Evolutionary conservation across 495 filamentous ascomycete species (phyloP).

Genomic region (Penicillium odoratum): DNA sequence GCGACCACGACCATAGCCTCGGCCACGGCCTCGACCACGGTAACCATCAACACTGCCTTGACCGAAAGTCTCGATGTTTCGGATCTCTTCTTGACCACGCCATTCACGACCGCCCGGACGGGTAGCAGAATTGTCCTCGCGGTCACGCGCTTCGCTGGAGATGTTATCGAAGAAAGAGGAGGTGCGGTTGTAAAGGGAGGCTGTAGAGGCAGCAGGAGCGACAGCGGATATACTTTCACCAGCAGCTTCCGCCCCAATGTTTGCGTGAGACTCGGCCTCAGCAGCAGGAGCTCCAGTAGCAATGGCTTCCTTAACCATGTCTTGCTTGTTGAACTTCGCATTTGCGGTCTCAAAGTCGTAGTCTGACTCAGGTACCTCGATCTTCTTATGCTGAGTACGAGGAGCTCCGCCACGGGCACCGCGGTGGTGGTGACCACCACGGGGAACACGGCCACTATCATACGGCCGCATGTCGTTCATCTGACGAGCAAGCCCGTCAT

Average conservation of each 20-base stretch:
- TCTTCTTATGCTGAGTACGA: constrained; percentile 59
- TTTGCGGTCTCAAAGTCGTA: constrained; percentile 94
- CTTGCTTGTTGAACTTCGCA: constrained; percentile 97
- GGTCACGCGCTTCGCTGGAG: constrained; percentile 85
- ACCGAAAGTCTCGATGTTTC: constrained; percentile 98
- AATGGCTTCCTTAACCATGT: constrained; percentile 88
- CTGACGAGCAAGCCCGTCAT: constrained; percentile 80
- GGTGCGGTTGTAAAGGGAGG: constrained; percentile 69
- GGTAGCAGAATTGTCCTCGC: constrained; percentile 67
- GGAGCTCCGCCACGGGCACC: constrained; percentile 57
- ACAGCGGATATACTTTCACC: constrained; percentile 37
- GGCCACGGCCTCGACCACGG: constrained; percentile 65
- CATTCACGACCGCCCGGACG: constrained; percentile 84
- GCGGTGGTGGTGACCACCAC: constrained; percentile 52
- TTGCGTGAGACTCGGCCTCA: constrained; percentile 48
- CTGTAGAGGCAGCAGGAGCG: constrained; percentile 15
- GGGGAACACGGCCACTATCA: constrained; percentile 47
- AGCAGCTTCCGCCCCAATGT: constrained; percentile 31
- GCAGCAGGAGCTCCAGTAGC: constrained; percentile 68
- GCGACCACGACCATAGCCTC: constrained; percentile 60
- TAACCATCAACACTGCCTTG: constrained; percentile 93
- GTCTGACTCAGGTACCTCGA: constrained; percentile 85
- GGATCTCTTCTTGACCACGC: constrained; percentile 87
- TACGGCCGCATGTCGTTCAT: constrained; percentile 85
- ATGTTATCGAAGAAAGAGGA: constrained; percentile 97